A percentile compares a stretch with the other conserved stretches of the same genome.
phyloP scores from a whole-genome alignment of 164 flowering plant genomes.

The Berberis vulgaris region DNA sequence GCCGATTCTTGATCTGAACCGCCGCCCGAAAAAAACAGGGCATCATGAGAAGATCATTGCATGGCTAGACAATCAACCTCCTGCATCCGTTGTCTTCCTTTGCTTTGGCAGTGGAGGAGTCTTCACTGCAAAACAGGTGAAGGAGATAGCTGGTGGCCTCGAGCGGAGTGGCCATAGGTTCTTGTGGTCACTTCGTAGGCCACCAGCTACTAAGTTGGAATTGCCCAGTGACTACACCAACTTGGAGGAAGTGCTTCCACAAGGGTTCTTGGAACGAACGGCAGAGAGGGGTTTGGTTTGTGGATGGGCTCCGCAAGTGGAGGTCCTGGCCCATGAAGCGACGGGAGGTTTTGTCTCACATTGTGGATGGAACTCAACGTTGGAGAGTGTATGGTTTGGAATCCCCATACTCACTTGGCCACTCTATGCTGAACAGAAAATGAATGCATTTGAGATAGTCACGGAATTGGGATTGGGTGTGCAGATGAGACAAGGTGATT shows the following conservation, averaged over 20 bases:
- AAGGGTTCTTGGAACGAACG: conserved; percentile 10
- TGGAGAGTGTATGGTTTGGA: conserved; percentile 15
- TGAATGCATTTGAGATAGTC: conserved; percentile 11
- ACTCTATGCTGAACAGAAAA: conserved; percentile 12
- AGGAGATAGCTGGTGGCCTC: conserved; percentile 27
- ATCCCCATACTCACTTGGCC: conserved; percentile 17
- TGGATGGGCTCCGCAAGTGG: conserved; percentile 11
- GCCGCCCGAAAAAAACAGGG: neutral
- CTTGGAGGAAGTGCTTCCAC: conserved; percentile 10
- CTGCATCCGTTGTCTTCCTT: conserved; percentile 25
- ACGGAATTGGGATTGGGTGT: conserved; percentile 8
- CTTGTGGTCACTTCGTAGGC: conserved; percentile 29
- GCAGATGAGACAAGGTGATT: neutral
- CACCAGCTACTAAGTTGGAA: neutral
- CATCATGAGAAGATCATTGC: neutral
- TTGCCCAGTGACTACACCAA: conserved; percentile 2
- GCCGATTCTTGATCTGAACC: conserved; percentile 12
- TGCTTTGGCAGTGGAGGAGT: conserved; percentile 36
- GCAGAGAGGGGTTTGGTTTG: conserved; percentile 7
- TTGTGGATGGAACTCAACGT: conserved; percentile 13
- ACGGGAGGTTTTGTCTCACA: conserved; percentile 17
- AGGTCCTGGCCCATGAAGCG: conserved; percentile 10
- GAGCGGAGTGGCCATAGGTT: conserved; percentile 25
- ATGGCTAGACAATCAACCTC: conserved; percentile 29
- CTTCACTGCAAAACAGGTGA: conserved; percentile 16